phyloP scores from a whole-genome alignment of 805 yeast species.

The Starmera dryadoides region DNA sequence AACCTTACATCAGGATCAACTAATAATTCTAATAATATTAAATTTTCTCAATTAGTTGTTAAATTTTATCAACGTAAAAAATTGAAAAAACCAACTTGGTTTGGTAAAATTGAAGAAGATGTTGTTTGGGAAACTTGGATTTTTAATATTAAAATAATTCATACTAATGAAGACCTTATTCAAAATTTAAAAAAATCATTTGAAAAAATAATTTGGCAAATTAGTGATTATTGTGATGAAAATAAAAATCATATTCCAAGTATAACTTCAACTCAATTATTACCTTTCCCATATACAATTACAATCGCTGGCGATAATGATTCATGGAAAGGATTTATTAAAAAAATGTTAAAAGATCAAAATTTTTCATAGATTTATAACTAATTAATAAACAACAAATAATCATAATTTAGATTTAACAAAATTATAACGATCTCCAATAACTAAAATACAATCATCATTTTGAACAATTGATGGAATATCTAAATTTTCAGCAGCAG shows the following conservation, averaged over 20 bases:
- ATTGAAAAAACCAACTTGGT: constrained; percentile 48
- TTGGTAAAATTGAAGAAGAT: constrained; percentile 35
- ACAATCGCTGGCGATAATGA: constrained; percentile 21
- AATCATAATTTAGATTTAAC: constrained; percentile 27
- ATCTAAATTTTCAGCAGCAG: constrained; percentile 27
- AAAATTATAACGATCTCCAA: constrained; percentile 44
- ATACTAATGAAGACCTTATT: constrained; percentile 4
- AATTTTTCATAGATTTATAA: not conserved
- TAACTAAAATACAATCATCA: constrained; percentile 65
- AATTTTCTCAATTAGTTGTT: constrained; percentile 28
- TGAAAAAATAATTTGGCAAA: constrained; percentile 31
- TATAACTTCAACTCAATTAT: constrained; percentile 53
- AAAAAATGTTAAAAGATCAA: constrained; percentile 30
- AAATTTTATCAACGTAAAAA: constrained; percentile 33
- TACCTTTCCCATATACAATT: constrained; percentile 57
- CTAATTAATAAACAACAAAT: not conserved
- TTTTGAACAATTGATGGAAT: constrained; percentile 32
- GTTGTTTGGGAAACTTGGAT: constrained; percentile 70
- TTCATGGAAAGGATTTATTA: constrained; percentile 28
- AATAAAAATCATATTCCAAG: constrained; percentile 70
- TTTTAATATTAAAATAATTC: constrained; percentile 39
- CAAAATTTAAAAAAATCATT: constrained; percentile 30
- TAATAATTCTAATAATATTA: constrained; percentile 13
- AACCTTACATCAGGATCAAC: constrained; percentile 5
- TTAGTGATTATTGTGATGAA: constrained; percentile 45